Evolutionary conservation across 768 basidiomycete genomes (phyloP).

Genomic region (Lactarius akahatsu): DNA sequence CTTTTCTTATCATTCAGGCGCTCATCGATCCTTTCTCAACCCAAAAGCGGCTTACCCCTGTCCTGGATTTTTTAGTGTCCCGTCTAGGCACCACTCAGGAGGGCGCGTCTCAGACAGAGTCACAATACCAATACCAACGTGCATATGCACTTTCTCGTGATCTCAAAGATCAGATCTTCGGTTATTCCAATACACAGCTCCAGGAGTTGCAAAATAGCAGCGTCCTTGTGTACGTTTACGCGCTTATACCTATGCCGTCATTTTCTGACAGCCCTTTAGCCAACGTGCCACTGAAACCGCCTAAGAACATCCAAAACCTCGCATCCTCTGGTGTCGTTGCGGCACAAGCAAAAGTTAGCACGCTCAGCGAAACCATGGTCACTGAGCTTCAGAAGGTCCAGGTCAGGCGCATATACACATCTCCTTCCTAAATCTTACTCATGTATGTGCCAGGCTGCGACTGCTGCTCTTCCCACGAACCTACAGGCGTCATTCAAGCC

Average conservation of each 20-base stretch:
- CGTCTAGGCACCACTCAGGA: slow-evolving; percentile 49
- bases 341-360: slow-evolving; percentile 57
- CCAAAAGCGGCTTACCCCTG: slow-evolving; percentile 62
- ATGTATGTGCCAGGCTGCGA: slow-evolving; percentile 45
- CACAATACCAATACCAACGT: slow-evolving; percentile 78
- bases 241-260: background rate
- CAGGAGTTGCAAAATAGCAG: slow-evolving; percentile 68
- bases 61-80: slow-evolving; percentile 62
- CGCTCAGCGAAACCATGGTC: slow-evolving; percentile 65
- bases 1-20: slow-evolving; percentile 4
- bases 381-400: slow-evolving; percentile 62
- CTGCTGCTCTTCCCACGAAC: slow-evolving; percentile 48
- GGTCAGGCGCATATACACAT: slow-evolving; percentile 29
- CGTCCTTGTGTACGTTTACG: slow-evolving; percentile 53
- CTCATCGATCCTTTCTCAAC: slow-evolving; percentile 15
- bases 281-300: slow-evolving; percentile 72
- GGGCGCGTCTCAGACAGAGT: slow-evolving; percentile 48
- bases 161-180: slow-evolving; percentile 59
- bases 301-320: slow-evolving; percentile 55
- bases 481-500: slow-evolving; percentile 62
- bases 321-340: slow-evolving; percentile 55
- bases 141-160: slow-evolving; percentile 63
- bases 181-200: slow-evolving; percentile 68
- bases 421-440: background rate
- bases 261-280: slow-evolving; percentile 38